Conservation (phyloP, 495 filamentous ascomycete genomes). For the Hapsidospora chrysogenum region DNA sequence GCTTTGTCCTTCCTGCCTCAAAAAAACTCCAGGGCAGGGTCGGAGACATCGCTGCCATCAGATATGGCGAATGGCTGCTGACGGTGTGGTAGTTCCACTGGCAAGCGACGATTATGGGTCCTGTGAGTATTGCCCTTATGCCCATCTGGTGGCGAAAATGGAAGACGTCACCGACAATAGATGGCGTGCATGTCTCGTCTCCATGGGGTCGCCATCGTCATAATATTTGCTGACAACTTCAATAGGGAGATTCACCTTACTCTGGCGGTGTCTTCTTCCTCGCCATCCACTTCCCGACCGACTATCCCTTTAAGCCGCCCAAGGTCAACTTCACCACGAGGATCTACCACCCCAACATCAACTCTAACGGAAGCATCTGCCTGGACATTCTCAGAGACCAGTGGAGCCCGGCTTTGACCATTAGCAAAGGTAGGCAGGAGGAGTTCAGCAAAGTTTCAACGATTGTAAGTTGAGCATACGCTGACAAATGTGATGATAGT, state of each 20-base stretch:
- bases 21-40: too few relatives aligned
- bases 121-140: constrained; percentile 47
- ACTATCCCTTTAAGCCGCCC: constrained; percentile 99
- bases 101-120: constrained; percentile 99
- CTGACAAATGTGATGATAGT: constrained; percentile 32
- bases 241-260: constrained; percentile 83
- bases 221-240: constrained; percentile 12
- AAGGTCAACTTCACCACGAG: constrained; percentile 99
- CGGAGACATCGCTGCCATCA: too few relatives aligned
- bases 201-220: not conserved
- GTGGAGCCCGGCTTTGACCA: constrained; percentile 97
- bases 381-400: constrained; percentile 95
- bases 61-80: too few relatives aligned
- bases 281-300: constrained; percentile 95
- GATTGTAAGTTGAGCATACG: not conserved
- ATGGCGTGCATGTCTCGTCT: not conserved
- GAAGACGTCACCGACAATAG: not conserved
- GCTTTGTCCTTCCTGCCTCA: too few relatives aligned
- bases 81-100: constrained; percentile 72
- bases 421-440: constrained; percentile 81
- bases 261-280: constrained; percentile 97
- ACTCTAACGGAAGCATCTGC: constrained; percentile 98
- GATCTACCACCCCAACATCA: constrained; percentile 99
- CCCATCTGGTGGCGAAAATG: not conserved
- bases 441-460: not conserved